A percentile compares a stretch with the other conserved stretches of the same genome.
Evolutionary conservation across 495 filamentous ascomycete genomes (phyloP).

Genomic region (Annulohypoxylon maeteangense): DNA sequence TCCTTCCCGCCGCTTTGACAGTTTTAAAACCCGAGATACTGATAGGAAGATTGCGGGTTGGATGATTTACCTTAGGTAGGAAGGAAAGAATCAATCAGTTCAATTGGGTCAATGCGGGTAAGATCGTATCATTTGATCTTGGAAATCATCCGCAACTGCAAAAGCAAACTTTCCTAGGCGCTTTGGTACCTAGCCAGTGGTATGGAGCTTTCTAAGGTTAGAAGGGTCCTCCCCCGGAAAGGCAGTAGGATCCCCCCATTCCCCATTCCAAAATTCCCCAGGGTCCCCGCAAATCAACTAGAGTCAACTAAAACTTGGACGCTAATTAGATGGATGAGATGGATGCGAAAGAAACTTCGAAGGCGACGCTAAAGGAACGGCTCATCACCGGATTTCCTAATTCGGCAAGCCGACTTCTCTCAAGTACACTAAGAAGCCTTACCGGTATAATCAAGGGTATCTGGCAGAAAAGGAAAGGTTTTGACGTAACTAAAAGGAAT

Average conservation of each 20-base stretch:
- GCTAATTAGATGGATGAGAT: background rate
- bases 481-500: constrained; percentile 41
- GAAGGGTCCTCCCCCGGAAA: constrained; percentile 17
- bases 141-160: constrained; percentile 13
- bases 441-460: constrained; percentile 22
- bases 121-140: constrained; percentile 34
- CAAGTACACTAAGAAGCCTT: constrained; percentile 3
- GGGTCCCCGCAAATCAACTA: constrained; percentile 25
- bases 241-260: background rate
- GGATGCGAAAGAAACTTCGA: constrained; percentile 22
- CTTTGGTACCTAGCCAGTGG: background rate
- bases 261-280: constrained; percentile 13
- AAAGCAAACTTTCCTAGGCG: constrained; percentile 7
- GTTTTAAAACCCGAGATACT: constrained; percentile 2
- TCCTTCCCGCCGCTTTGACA: background rate
- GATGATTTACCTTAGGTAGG: constrained; percentile 17
- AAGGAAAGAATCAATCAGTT: background rate
- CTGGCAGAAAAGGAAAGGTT: constrained; percentile 12
- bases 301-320: background rate
- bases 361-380: constrained; percentile 24
- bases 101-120: constrained; percentile 18
- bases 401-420: constrained; percentile 20
- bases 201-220: background rate
- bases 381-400: constrained; percentile 30
- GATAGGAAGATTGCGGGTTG: constrained; percentile 4